Base-by-base conservation (phyloP, 768 basidiomycete species). In the Boletus patriciae region DNA sequence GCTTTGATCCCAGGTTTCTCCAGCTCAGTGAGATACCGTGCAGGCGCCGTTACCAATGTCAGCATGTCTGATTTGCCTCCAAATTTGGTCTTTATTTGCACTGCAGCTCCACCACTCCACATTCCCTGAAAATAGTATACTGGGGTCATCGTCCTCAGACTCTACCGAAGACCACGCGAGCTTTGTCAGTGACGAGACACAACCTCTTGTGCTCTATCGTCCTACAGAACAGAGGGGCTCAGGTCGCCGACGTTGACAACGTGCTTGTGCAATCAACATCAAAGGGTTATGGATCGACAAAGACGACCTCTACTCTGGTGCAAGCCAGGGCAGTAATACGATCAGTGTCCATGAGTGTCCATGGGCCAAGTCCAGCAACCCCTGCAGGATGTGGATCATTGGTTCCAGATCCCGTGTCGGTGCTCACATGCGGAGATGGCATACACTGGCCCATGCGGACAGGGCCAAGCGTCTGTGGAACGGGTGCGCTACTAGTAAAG, bases 381-480 rank as follows among this genome's bases (percentile, higher is more conserved):
- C 59, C 1, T 61, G 59, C 15, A 51, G 50, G 6, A 51, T 57
- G 49, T 61, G 61, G 55, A 51, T 61, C 7, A 11, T 57, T 19
- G 54, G 54, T 6, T 43, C 59, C 15, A 52, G 48, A 19, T 6
- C 51, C 27, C 9, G 21, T 4, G 10, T 62, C 8, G 54, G 37
- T 13, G 29, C 37, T 23, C 59, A 62, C 13, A 23, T 53, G 16
- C 53, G 54, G 4, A 52, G 46, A 12, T 62, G 61, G 58, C 61
- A 62, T 29, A 1, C 21, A 1, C 15, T 2, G 9, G n/a, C 19
- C 0, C 10, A 13, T 6, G 23, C 19, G 8, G 12, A 23, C 11
- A 21, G 34, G 23, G 25, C 25, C 10, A 19, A 3, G 8, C 60
- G 60, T 44, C 12, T 44, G 18, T 61, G 60, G 60, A 36, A 60